These are phyloP conservation scores for Herpetomonas tarakana DNA, from an alignment of 208 protist genomes.

Conservation along the genomic window DNA sequence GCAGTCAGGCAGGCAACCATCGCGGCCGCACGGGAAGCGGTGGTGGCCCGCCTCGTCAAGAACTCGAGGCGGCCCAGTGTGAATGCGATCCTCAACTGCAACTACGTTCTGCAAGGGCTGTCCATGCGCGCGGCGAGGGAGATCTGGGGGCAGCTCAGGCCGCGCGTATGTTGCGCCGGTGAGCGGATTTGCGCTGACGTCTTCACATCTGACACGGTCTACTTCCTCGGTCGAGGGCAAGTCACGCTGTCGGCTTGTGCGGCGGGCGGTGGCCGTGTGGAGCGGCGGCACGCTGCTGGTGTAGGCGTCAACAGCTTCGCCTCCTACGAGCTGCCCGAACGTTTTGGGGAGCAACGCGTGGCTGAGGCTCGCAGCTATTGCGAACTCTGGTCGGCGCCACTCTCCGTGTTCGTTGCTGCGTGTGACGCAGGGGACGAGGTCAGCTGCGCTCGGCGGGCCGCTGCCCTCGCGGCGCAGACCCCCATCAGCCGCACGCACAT, in stretches of 20 bases:
- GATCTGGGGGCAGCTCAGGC: slow-evolving; percentile 40
- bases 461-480: slow-evolving; percentile 12
- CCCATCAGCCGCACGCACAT: slow-evolving; percentile 6
- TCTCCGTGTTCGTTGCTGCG: slow-evolving; percentile 16
- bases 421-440: slow-evolving; percentile 27
- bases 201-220: slow-evolving; percentile 50
- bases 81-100: slow-evolving; percentile 27
- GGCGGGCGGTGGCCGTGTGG: background rate
- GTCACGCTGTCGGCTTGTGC: slow-evolving; percentile 20
- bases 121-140: slow-evolving; percentile 21
- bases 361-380: slow-evolving; percentile 37
- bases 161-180: slow-evolving; percentile 30
- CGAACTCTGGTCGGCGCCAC: slow-evolving; percentile 51
- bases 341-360: slow-evolving; percentile 21
- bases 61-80: slow-evolving; percentile 27
- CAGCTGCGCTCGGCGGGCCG: slow-evolving; percentile 23
- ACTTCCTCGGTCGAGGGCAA: slow-evolving; percentile 49
- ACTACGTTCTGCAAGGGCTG: slow-evolving; percentile 40
- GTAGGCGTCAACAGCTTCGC: slow-evolving; percentile 60
- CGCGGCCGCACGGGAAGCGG: slow-evolving; percentile 24
- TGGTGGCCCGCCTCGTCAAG: slow-evolving; percentile 15
- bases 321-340: slow-evolving; percentile 22
- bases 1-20: slow-evolving; percentile 17
- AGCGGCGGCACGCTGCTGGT: slow-evolving; percentile 8
- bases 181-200: slow-evolving; percentile 62